Conservation (phyloP, 2,329 filamentous ascomycete species). For the Ophiosphaerella herpotricha region DNA sequence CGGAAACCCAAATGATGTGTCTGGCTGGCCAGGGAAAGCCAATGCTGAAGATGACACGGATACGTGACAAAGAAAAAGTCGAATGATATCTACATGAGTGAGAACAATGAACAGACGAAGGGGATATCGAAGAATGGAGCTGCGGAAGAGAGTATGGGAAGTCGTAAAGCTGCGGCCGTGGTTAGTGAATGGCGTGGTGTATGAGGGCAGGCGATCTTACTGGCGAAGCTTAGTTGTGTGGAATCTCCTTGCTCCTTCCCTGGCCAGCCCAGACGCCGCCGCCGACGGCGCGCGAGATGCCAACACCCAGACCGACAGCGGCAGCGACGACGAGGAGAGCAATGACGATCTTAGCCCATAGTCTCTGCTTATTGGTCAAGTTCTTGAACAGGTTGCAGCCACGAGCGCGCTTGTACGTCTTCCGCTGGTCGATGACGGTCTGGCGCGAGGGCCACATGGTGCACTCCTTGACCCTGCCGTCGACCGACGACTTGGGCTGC, state of each 20-base stretch:
- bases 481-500: slow-evolving; percentile 47
- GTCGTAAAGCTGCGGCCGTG: slow-evolving; percentile 10
- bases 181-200: slow-evolving; percentile 1
- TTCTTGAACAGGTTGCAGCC: slow-evolving; percentile 49
- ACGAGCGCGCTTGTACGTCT: slow-evolving; percentile 44
- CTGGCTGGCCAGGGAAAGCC: background rate
- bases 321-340: slow-evolving; percentile 52
- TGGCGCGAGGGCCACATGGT: slow-evolving; percentile 58
- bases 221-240: slow-evolving; percentile 23
- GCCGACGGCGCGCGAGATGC: slow-evolving; percentile 55
- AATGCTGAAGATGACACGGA: slow-evolving; percentile 6
- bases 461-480: slow-evolving; percentile 53
- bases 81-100: slow-evolving; percentile 17
- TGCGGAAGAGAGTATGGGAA: slow-evolving; percentile 16
- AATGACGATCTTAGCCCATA: slow-evolving; percentile 52
- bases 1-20: slow-evolving; percentile 2
- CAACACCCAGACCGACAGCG: slow-evolving; percentile 54
- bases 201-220: slow-evolving; percentile 9
- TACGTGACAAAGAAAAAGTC: slow-evolving; percentile 5
- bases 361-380: slow-evolving; percentile 50
- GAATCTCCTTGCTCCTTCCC: slow-evolving; percentile 44
- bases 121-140: slow-evolving; percentile 25
- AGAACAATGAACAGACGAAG: slow-evolving; percentile 19
- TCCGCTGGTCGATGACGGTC: slow-evolving; percentile 51
- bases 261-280: slow-evolving; percentile 52